Conservation (phyloP, 768 basidiomycete genomes). For the Epithele typhae region DNA sequence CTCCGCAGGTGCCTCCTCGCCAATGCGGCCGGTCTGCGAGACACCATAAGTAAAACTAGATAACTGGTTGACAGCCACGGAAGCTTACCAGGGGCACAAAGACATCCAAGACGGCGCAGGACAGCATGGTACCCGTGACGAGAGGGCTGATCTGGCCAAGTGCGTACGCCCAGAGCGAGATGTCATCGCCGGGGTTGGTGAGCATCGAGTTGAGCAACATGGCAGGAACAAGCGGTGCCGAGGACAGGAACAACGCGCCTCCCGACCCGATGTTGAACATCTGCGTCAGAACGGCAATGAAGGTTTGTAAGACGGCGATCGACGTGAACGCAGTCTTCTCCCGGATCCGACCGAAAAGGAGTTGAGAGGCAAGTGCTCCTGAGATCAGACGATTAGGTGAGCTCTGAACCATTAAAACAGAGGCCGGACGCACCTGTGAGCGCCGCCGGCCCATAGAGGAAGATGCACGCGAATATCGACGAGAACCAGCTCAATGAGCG, state of each 20-base stretch:
- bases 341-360: constrained; percentile 43
- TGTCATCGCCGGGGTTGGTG: constrained; percentile 27
- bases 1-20: constrained; percentile 80
- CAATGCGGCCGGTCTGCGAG: constrained; percentile 73
- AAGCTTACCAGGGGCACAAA: constrained; percentile 81
- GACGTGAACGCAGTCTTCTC: constrained; percentile 65
- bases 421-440: constrained; percentile 51
- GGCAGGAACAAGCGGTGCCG: constrained; percentile 50
- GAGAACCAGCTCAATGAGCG: constrained; percentile 87
- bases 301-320: constrained; percentile 55
- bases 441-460: constrained; percentile 73
- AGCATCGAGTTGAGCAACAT: constrained; percentile 50
- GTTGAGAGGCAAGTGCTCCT: constrained; percentile 66
- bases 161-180: constrained; percentile 62
- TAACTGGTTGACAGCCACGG: background rate
- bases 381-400: constrained; percentile 1
- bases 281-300: constrained; percentile 57
- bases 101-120: constrained; percentile 67
- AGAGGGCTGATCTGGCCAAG: constrained; percentile 55
- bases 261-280: constrained; percentile 69
- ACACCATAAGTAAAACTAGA: background rate
- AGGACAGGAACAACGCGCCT: constrained; percentile 65
- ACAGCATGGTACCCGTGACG: constrained; percentile 51
- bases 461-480: constrained; percentile 56
- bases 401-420: background rate